Conservation (phyloP, 139 green algal species). For the Chlorella sp. region DNA sequence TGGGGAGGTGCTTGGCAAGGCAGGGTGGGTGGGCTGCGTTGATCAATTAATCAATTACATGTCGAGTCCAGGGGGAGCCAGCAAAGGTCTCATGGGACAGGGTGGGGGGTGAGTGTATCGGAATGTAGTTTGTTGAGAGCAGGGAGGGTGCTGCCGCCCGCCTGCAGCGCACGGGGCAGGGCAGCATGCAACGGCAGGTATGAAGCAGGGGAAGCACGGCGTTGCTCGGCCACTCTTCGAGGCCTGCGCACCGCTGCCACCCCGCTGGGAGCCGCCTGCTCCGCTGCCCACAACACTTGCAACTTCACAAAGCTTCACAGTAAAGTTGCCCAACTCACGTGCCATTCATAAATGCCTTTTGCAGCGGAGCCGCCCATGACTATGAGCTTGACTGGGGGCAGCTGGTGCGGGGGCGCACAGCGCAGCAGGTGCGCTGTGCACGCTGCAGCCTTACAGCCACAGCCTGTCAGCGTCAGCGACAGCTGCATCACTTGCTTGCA, state of each 20-base stretch:
- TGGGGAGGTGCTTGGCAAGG: not conserved
- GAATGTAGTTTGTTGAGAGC: too few species aligned
- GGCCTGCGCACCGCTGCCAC: not conserved
- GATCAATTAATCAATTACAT: too few species aligned
- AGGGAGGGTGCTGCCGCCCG: too few species aligned
- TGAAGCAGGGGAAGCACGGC: too few species aligned
- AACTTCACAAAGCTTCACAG: not conserved
- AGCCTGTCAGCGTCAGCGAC: not conserved
- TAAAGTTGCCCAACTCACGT: not conserved
- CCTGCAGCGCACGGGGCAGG: too few species aligned
- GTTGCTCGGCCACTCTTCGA: too few species aligned
- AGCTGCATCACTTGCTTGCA: too few species aligned
- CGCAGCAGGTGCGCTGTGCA: constrained; percentile 20
- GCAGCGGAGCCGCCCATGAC: constrained; percentile 36
- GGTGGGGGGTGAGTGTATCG: not conserved
- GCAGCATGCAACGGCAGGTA: too few species aligned
- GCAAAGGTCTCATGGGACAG: not conserved
- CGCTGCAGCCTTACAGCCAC: not conserved
- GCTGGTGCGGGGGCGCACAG: constrained; percentile 59
- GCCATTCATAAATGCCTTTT: too few species aligned
- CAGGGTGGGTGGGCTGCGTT: not conserved
- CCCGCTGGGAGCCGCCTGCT: not conserved
- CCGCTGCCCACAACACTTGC: too few species aligned
- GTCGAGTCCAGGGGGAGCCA: too few species aligned
- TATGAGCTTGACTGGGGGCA: constrained; percentile 65